phyloP scores from a whole-genome alignment of 2,329 filamentous ascomycete species.

The Aureobasidium sp. region DNA sequence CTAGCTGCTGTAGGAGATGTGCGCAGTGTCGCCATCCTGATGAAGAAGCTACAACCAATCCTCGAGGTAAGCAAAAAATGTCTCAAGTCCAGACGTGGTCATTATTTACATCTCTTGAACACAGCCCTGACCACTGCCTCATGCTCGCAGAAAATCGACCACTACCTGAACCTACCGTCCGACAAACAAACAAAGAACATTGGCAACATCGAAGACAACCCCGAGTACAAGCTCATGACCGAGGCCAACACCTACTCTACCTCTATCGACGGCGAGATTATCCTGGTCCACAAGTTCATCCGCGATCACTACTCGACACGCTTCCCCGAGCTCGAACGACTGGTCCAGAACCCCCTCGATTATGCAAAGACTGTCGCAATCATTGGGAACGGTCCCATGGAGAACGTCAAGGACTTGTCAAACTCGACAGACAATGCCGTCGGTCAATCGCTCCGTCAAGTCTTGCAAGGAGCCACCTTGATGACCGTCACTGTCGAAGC shows the following conservation, averaged over 20 bases:
- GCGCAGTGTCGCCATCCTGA: conserved; percentile 67
- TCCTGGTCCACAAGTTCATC: conserved; percentile 90
- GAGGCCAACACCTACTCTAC: conserved; percentile 86
- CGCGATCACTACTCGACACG: conserved; percentile 90
- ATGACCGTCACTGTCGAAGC: conserved; percentile 97
- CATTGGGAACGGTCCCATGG: conserved; percentile 83
- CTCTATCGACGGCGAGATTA: conserved; percentile 86
- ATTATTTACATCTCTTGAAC: conserved; percentile 58
- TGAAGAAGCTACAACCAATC: conserved; percentile 72
- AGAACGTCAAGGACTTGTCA: conserved; percentile 74
- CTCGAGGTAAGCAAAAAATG: conserved; percentile 60
- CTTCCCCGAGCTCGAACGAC: conserved; percentile 84
- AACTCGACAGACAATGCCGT: conserved; percentile 71
- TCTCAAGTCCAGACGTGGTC: conserved; percentile 21
- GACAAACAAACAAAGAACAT: conserved; percentile 57
- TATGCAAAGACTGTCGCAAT: conserved; percentile 94
- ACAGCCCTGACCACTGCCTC: conserved; percentile 58
- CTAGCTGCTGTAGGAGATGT: conserved; percentile 67
- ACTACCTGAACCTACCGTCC: conserved; percentile 63
- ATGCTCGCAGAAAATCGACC: conserved; percentile 64
- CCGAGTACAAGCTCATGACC: conserved; percentile 80
- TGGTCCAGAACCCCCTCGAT: conserved; percentile 86
- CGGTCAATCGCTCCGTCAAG: conserved; percentile 63
- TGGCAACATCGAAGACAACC: conserved; percentile 84
- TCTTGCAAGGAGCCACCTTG: conserved; percentile 79